These are phyloP conservation scores for Ceratocystis alfenasii DNA, from an alignment of 2,329 filamentous ascomycete genomes.

Conservation along the genomic window DNA sequence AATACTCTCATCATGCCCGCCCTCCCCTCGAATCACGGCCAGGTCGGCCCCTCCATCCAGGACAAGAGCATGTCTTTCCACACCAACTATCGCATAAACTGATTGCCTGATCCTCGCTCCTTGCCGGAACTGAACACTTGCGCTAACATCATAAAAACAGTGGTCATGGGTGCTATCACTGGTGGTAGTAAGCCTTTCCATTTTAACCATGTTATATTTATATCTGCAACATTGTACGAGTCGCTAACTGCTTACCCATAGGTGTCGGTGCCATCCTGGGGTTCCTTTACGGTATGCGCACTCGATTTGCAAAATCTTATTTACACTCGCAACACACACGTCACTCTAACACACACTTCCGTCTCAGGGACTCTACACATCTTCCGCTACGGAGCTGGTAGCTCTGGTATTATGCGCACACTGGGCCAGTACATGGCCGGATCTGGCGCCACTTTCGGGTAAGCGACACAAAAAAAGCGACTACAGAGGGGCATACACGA, in stretches of 20 bases:
- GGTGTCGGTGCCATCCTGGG: constrained; percentile 94
- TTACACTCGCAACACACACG: constrained; percentile 5
- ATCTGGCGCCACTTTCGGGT: constrained; percentile 94
- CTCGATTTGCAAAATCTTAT: neutral
- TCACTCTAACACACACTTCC: constrained; percentile 22
- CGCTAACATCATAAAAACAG: constrained; percentile 35
- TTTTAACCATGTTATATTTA: neutral
- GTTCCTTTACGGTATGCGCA: constrained; percentile 75
- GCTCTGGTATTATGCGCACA: constrained; percentile 87
- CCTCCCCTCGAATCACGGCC: constrained; percentile 31
- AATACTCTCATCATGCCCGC: constrained; percentile 31
- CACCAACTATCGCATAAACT: neutral
- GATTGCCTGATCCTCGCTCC: neutral
- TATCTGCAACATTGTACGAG: neutral
- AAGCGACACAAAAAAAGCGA: constrained; percentile 25
- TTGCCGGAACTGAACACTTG: neutral
- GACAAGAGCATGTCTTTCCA: constrained; percentile 39
- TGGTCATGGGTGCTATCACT: constrained; percentile 99
- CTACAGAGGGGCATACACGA: neutral
- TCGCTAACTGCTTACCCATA: constrained; percentile 31
- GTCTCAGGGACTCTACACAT: constrained; percentile 74
- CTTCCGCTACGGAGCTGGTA: constrained; percentile 84
- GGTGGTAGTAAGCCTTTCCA: constrained; percentile 66
- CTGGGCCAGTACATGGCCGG: constrained; percentile 94
- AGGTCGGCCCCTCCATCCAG: constrained; percentile 27